Conservation (phyloP, 2,329 filamentous ascomycete species). For the Exophiala viscosa region DNA sequence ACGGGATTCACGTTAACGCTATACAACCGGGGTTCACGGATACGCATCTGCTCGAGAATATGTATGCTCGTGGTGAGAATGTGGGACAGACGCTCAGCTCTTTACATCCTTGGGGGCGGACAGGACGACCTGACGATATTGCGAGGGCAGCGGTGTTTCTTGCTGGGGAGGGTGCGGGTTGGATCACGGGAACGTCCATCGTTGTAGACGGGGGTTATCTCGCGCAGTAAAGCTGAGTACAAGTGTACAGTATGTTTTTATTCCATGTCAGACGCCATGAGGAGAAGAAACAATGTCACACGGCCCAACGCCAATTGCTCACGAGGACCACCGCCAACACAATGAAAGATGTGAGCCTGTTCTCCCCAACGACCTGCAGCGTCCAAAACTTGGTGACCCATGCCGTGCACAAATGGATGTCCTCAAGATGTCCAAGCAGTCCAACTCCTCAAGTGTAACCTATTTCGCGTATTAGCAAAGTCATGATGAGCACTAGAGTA, state of each 20-base stretch:
- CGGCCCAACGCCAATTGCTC: too few species aligned
- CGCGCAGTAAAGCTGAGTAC: constrained; percentile 9
- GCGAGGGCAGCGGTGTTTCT: constrained; percentile 43
- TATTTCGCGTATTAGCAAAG: constrained; percentile 12
- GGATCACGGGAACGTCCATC: constrained; percentile 43
- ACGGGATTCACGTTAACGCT: constrained; percentile 42
- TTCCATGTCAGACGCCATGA: too few species aligned
- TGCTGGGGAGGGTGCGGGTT: constrained; percentile 45
- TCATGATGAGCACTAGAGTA: neutral
- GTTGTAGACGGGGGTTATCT: constrained; percentile 47
- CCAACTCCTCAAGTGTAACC: constrained; percentile 18
- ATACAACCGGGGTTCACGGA: constrained; percentile 43
- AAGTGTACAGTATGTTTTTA: too few species aligned
- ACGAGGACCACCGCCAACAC: too few species aligned
- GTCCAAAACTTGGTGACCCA: too few species aligned
- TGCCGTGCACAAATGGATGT: too few species aligned
- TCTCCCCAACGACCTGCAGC: too few species aligned
- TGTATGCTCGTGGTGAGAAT: constrained; percentile 28
- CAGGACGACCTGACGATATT: constrained; percentile 35
- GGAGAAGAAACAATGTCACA: too few species aligned
- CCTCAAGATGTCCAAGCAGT: too few species aligned
- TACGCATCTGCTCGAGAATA: constrained; percentile 37
- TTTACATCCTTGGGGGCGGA: constrained; percentile 26
- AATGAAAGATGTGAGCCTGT: too few species aligned
- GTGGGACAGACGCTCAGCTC: constrained; percentile 1